Conservation (phyloP, 139 green algal genomes). For the Coelastrella sp. region DNA sequence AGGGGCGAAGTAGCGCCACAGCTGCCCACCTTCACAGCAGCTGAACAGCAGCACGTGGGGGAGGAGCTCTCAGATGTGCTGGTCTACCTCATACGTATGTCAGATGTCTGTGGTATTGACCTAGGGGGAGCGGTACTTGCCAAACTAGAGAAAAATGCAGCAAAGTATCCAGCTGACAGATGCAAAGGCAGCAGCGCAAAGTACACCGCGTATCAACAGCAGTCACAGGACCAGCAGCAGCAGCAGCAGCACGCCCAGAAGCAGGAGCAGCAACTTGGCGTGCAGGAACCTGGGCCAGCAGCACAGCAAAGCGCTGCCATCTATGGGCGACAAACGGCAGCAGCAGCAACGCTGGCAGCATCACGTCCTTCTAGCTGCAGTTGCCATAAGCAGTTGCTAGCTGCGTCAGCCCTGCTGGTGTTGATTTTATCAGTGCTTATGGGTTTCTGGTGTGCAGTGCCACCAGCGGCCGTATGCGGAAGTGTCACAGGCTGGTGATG, state of each 20-base stretch:
- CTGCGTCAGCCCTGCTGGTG: too few relatives aligned
- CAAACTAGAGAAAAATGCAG: conserved; percentile 73
- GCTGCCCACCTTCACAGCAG: conserved; percentile 44
- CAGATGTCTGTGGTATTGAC: conserved; percentile 81
- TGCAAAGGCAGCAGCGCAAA: conserved; percentile 6
- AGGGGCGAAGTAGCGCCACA: conserved; percentile 65
- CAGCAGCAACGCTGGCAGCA: too few relatives aligned
- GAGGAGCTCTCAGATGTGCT: conserved; percentile 88
- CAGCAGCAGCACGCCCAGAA: not conserved
- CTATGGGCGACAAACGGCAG: too few relatives aligned
- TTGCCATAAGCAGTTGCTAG: too few relatives aligned
- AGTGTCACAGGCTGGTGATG: too few relatives aligned
- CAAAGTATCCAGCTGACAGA: conserved; percentile 55
- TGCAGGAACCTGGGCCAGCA: too few relatives aligned
- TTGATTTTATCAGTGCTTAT: too few relatives aligned
- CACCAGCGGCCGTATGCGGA: too few relatives aligned
- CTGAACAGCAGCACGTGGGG: conserved; percentile 50
- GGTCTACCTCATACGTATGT: conserved; percentile 81
- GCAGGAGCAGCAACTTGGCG: too few relatives aligned
- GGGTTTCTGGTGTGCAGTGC: too few relatives aligned
- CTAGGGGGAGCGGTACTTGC: conserved; percentile 61
- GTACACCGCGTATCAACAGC: not conserved
- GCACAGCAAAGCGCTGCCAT: too few relatives aligned
- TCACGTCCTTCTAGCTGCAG: too few relatives aligned
- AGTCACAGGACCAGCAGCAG: not conserved